phyloP scores from a whole-genome alignment of 148 eudicot genomes.

The Rhododendron ovatum region DNA sequence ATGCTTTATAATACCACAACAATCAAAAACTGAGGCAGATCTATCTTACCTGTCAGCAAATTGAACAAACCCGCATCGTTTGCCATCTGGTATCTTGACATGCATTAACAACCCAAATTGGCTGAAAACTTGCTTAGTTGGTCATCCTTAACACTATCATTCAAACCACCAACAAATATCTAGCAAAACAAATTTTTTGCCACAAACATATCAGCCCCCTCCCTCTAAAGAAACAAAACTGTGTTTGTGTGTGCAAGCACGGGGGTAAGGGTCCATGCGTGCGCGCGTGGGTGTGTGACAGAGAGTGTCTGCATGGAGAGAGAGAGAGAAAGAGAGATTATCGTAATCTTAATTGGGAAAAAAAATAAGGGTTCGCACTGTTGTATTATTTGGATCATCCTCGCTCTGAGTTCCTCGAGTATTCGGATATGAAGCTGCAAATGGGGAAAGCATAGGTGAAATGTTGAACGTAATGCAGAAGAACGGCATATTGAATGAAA shows the following conservation, averaged over 20 bases:
- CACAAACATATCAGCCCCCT: constrained; percentile 5
- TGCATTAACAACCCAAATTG: constrained; percentile 73
- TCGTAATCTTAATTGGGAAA: background rate
- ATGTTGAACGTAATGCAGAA: background rate
- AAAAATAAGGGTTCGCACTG: constrained; percentile 52
- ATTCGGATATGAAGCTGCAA: constrained; percentile 76
- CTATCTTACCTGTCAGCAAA: constrained; percentile 63
- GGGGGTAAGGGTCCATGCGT: background rate
- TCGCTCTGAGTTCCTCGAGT: constrained; percentile 65
- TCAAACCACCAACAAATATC: constrained; percentile 94
- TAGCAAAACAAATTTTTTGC: constrained; percentile 24
- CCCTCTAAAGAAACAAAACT: background rate
- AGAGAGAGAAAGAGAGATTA: background rate
- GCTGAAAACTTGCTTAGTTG: constrained; percentile 69
- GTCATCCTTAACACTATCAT: constrained; percentile 74
- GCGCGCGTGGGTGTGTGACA: background rate
- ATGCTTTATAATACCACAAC: background rate
- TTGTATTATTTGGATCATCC: constrained; percentile 92
- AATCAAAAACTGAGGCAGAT: constrained; percentile 2
- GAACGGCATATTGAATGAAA: background rate
- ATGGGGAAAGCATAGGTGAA: constrained; percentile 11
- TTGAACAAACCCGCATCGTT: constrained; percentile 95
- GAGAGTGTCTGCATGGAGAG: background rate
- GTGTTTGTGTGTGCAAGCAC: background rate
- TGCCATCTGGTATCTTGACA: constrained; percentile 87